phyloP scores from a whole-genome alignment of 805 yeast species.

The Lachancea mirantina region DNA sequence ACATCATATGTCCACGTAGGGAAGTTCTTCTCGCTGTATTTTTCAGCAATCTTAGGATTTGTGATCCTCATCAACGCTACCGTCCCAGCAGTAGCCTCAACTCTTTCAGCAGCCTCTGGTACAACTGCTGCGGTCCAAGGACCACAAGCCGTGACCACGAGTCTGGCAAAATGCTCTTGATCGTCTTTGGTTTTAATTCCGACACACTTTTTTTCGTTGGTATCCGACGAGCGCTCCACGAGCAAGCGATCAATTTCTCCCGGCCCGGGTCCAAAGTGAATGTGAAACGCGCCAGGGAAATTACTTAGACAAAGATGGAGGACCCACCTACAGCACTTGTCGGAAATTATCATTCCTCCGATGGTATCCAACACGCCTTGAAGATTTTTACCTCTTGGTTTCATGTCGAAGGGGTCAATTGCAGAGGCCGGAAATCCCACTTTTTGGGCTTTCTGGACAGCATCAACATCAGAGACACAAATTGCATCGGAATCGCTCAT shows the following conservation, averaged over 20 bases:
- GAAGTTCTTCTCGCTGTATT: conserved; percentile 17
- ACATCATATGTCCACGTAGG: conserved; percentile 29
- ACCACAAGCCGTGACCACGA: conserved; percentile 27
- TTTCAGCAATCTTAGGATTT: conserved; percentile 12
- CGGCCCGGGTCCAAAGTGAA: conserved; percentile 17
- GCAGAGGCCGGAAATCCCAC: conserved; percentile 15
- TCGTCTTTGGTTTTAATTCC: conserved; percentile 29
- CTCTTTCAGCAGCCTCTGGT: conserved; percentile 26
- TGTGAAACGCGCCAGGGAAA: conserved; percentile 15
- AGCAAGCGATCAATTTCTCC: conserved; percentile 14
- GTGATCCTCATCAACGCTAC: conserved; percentile 23
- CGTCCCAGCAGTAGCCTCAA: conserved; percentile 30
- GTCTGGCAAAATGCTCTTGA: conserved; percentile 18
- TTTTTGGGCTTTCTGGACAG: conserved; percentile 15
- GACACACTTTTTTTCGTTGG: conserved; percentile 15
- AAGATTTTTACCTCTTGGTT: conserved; percentile 10
- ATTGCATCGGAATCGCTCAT: conserved; percentile 15
- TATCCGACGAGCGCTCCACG: conserved; percentile 7
- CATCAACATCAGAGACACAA: conserved; percentile 17
- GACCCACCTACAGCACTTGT: conserved; percentile 30
- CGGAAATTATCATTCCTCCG: conserved; percentile 30
- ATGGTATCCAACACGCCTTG: conserved; percentile 26
- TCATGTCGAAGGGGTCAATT: conserved; percentile 18
- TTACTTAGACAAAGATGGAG: conserved; percentile 16
- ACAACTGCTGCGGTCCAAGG: conserved; percentile 28